Base-by-base conservation (phyloP, 1,284 basidiomycete genomes). In the Caloboletus inedulis region DNA sequence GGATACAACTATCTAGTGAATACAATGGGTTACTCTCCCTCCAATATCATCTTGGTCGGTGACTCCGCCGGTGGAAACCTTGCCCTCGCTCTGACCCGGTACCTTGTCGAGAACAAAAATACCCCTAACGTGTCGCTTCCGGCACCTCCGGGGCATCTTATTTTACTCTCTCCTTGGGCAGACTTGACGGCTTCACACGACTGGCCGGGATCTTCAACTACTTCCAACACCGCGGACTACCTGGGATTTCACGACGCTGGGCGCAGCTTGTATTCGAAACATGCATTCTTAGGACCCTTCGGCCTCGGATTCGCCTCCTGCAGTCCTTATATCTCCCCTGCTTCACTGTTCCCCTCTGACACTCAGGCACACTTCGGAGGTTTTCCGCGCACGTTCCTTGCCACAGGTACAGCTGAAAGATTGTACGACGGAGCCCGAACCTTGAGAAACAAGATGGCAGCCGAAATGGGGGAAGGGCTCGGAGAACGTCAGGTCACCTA, bases 1-100 rank as follows among this genome's bases (percentile, higher is more conserved):
- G 76, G 75, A 2, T 85, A 83, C 59, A 56, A 68, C 37, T 76
- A 82, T 59, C 72, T 81, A 7, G 71, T 81, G 23, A 57, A 73
- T 16, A 58, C 57, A 3, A 59, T 76, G 19, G 71, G 73, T 0
- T 74, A 79, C 50, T 54, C 64, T 1, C 73, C 78, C 7, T 59
- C 69, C 6, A 70, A 83, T 60, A 78, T 87, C 55, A 66, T 85
- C 39, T 18, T 86, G 8, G 68, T 61, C 3, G 84, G 84, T 8
- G 83, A 85, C 62, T 80, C 77, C 2, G 82, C 84, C 0, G 84
- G 85, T 1, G 84, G 76, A 1, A 78, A 84, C 60, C 70, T 85
- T 12, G 77, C 77, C 0, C 63, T 81, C 3, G 76, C 79, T 0
- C 60, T 77, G 21, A 64, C 62, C 6, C 70, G 72, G 1, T 77